Base-by-base conservation (phyloP, 495 filamentous ascomycete species). In the Trypethelium eluteriae region DNA sequence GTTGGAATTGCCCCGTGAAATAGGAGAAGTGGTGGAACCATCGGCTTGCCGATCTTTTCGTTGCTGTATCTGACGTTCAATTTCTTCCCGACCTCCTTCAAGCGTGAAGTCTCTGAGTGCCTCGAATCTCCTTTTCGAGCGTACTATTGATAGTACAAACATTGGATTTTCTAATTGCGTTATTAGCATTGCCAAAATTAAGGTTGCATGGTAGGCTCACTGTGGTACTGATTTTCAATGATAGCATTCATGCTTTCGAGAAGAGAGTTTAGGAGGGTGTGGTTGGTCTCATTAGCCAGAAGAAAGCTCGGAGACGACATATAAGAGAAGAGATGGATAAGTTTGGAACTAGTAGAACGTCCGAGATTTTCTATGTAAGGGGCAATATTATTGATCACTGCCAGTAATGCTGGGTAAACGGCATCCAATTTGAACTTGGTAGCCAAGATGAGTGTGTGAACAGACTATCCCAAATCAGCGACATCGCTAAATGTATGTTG, bases 231-330 rank as follows among this genome's bases (percentile, higher is more conserved):
- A 75, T 97, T 90, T 78, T 99, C 94, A 44, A 98, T 81, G 38
- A 97, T 88, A 2, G 92, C 84, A 73, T 96, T 98, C 74, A 99
- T 88, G 2, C 91, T 90, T 73, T 96, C 92, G 12, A 99, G 81
- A 39, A 99, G 77, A 0, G 93, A 92, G 25, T 85, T 83, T 36
- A 99, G 80, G 38, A 97, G 83, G 39, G 79, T 76, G 67, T 99
- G 90, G 67, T 99, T 99, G 14, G 84, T 90, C 67, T 99, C 95
- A 72, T 98, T 99, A 4, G 92, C 90, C 32, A 99, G 79, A n/a
- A 99, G 79, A 76, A 98, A 99, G 36, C 86, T 89, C 1, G 95
- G 95, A 0, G 94, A 89, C 6, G 94, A 96, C 91, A 98, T 96
- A 2, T 89, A 94, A 18, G 88, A 86, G 76, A 93, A 98, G 7